These are phyloP conservation scores for Verticillium albo-atrum DNA, from an alignment of 2,329 filamentous ascomycete genomes.

Conservation along the genomic window DNA sequence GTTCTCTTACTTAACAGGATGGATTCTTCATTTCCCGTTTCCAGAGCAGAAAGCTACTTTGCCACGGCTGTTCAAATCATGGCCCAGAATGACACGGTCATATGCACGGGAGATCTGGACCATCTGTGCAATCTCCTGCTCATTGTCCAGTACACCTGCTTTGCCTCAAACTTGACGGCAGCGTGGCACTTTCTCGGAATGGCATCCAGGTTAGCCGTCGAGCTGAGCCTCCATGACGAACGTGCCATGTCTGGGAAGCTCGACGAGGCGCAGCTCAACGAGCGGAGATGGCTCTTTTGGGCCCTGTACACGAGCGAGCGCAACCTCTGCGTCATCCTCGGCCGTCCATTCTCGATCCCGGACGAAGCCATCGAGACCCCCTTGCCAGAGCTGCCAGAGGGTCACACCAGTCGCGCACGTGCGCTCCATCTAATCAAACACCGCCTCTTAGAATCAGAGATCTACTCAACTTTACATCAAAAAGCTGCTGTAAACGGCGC, in stretches of 20 bases:
- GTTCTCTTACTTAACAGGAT: constrained; percentile 10
- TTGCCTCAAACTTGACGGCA: constrained; percentile 6
- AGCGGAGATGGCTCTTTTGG: constrained; percentile 11
- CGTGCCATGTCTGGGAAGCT: background rate
- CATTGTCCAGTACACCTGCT: constrained; percentile 9
- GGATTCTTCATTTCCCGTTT: constrained; percentile 7
- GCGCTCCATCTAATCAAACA: constrained; percentile 16
- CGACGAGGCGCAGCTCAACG: background rate
- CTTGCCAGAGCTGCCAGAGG: constrained; percentile 2
- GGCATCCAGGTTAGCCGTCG: constrained; percentile 5
- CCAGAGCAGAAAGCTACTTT: constrained; percentile 8
- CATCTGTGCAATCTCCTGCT: constrained; percentile 9
- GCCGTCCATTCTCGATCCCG: constrained; percentile 9
- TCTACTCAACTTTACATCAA: no score
- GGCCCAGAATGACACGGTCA: constrained; percentile 1
- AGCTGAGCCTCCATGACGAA: constrained; percentile 9
- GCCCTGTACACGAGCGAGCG: constrained; percentile 10
- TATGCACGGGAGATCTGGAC: constrained; percentile 8
- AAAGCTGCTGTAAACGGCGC: no score
- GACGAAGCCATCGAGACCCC: constrained; percentile 11
- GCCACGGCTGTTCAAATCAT: constrained; percentile 4
- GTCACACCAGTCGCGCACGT: background rate
- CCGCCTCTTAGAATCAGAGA: constrained; percentile 3
- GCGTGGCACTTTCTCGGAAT: constrained; percentile 12
- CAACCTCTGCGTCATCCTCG: constrained; percentile 11